A percentile compares a stretch with the other conserved stretches of the same genome.
phyloP scores from a whole-genome alignment of 176 grass and related monocot genomes.

The Elaeis guineensis region DNA sequence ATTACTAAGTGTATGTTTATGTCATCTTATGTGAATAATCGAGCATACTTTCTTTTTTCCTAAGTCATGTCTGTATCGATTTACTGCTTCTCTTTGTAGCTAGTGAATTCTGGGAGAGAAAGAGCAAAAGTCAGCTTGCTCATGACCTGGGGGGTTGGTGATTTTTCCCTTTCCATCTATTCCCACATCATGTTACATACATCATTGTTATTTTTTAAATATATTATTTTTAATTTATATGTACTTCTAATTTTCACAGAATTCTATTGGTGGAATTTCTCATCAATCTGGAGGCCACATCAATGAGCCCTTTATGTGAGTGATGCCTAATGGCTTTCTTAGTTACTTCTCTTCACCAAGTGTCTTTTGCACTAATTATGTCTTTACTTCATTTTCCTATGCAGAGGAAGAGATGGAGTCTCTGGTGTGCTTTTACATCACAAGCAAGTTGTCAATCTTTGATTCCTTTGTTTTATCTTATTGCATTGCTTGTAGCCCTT shows the following conservation, averaged over 20 bases:
- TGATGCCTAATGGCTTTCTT: constrained; percentile 16
- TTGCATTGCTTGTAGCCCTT: background rate
- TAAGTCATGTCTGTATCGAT: too few relatives aligned
- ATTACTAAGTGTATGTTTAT: too few relatives aligned
- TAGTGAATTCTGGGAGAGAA: constrained; percentile 91
- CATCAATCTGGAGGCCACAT: constrained; percentile 77
- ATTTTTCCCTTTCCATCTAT: constrained; percentile 6
- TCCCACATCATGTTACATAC: background rate
- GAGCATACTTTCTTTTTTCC: too few relatives aligned
- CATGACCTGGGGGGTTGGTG: constrained; percentile 85
- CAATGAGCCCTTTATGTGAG: constrained; percentile 93
- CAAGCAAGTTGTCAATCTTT: constrained; percentile 63
- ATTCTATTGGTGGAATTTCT: constrained; percentile 87
- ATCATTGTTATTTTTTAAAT: constrained; percentile 12
- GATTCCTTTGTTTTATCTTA: constrained; percentile 22
- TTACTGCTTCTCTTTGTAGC: constrained; percentile 25
- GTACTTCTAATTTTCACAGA: constrained; percentile 32
- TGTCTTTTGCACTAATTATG: background rate
- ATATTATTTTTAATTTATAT: too few relatives aligned
- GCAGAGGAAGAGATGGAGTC: constrained; percentile 83
- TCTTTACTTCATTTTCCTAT: constrained; percentile 12
- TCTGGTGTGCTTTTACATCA: constrained; percentile 96
- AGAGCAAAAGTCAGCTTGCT: constrained; percentile 91
- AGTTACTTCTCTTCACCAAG: background rate
- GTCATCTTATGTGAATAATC: too few relatives aligned